These are phyloP conservation scores for Lolium multiflorum DNA, from an alignment of 176 grass and related monocot species.

Conservation along the genomic window DNA sequence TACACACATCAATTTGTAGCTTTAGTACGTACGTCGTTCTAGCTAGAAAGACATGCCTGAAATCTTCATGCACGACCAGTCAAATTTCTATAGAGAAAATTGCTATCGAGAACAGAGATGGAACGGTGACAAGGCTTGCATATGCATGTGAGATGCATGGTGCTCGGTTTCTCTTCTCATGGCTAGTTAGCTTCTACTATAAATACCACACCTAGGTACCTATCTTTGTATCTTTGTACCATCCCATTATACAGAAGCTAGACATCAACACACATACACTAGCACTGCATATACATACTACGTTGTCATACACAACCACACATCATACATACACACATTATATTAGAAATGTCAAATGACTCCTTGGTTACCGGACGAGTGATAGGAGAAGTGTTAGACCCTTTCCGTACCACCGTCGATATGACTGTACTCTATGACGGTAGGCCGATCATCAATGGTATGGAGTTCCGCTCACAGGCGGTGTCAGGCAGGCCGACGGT, in stretches of 20 bases:
- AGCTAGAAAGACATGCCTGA: conserved; percentile 7
- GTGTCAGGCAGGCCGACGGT: conserved; percentile 48
- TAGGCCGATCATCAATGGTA: conserved; percentile 56
- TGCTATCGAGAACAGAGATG: background rate
- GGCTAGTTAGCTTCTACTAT: background rate
- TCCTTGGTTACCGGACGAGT: conserved; percentile 61
- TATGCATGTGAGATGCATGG: conserved; percentile 34
- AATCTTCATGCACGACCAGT: background rate
- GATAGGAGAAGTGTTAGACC: conserved; percentile 80
- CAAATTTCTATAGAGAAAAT: background rate
- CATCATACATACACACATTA: background rate
- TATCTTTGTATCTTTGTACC: background rate
- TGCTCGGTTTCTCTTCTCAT: background rate
- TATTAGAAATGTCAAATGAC: conserved; percentile 29
- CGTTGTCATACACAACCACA: background rate
- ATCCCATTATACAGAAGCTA: background rate
- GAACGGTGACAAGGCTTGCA: background rate
- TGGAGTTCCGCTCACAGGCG: conserved; percentile 57
- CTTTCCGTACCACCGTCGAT: conserved; percentile 54
- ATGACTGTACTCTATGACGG: conserved; percentile 55
- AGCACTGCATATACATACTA: background rate
- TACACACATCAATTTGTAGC: background rate
- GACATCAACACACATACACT: background rate
- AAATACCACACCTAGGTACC: conserved; percentile 9
- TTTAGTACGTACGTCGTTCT: background rate